Base-by-base conservation (phyloP, 805 yeast genomes). In the Scheffersomyces lignosus region DNA sequence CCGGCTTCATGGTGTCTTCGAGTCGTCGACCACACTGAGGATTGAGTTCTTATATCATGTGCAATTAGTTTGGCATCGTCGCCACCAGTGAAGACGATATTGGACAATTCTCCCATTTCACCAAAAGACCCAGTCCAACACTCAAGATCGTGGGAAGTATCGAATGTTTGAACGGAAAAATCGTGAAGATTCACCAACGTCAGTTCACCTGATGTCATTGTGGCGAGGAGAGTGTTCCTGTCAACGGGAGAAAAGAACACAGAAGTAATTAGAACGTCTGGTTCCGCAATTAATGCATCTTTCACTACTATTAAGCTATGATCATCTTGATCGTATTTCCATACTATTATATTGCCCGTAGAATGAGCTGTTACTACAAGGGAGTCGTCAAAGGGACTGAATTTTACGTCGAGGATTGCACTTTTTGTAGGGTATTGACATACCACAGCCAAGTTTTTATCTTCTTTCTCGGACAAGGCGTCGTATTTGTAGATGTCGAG, bases 41-140 rank as follows among this genome's bases (percentile, higher is more conserved):
- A 51, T 7, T 83, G 64, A 2, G 66, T 52, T 18, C 75, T 47
- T 7, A 73, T 35, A 58, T 90, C 97, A 54, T 83, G 88, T 1
- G 90, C 90, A 20, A 81, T 78, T 10, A 91, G 62, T 12, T 70
- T 63, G 5, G 84, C 74, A 62, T 93, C 98, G 56, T 91, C 99
- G 12, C 98, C 98, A 4, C 98, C 99, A 3, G 89, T 78, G 48
- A 82, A 84, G 0, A 88, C 67, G 1, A 87, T 78, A 38, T 79
- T 62, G 12, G 66, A 55, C 28, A 83, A 54, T 3, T 74, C 75
- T 5, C 77, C 76, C 16, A 65, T 45, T 30, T 71, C 72, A 6
- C 87, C 89, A 62, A 81, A 86, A 2, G 78, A 78, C 4, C 87
- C 86, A 4, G 85, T 86, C 98, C 98, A 90, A 41, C 95, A 87